These are phyloP conservation scores for Solioccasus polychromus DNA, from an alignment of 768 basidiomycete species.

Conservation along the genomic window DNA sequence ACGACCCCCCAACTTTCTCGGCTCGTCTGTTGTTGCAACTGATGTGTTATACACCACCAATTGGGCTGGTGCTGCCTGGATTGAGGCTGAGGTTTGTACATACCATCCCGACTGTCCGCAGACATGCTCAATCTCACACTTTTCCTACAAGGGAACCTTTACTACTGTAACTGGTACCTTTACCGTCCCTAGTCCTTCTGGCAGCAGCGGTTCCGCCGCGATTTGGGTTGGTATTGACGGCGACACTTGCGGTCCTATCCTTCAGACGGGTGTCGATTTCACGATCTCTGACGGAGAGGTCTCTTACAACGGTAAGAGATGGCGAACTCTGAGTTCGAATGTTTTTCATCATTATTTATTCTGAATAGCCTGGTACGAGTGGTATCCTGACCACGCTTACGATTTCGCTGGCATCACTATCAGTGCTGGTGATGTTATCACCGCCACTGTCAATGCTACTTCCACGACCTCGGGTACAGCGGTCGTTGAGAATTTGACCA, in stretches of 20 bases:
- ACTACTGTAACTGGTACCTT: constrained; percentile 9
- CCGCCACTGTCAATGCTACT: constrained; percentile 11
- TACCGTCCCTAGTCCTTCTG: constrained; percentile 6
- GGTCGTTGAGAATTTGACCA: constrained; percentile 20
- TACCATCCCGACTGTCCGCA: background rate
- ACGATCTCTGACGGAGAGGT: background rate
- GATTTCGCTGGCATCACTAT: constrained; percentile 15
- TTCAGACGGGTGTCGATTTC: constrained; percentile 21
- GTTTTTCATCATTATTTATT: background rate
- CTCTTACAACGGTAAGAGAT: constrained; percentile 14
- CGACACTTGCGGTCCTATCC: no score
- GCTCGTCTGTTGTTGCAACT: background rate
- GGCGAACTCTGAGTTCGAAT: background rate
- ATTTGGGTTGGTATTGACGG: constrained; percentile 17
- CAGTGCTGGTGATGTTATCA: constrained; percentile 15
- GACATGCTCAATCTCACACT: background rate
- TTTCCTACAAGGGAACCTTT: constrained; percentile 7
- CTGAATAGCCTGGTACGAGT: constrained; percentile 24
- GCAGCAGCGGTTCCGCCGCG: background rate
- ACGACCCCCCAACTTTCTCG: background rate
- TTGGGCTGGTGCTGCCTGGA: constrained; percentile 1
- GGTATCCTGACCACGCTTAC: constrained; percentile 15
- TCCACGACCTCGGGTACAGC: constrained; percentile 19
- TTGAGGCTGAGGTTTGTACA: constrained; percentile 1
- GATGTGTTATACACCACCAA: constrained; percentile 2